Base-by-base conservation (phyloP, 139 green algal genomes). In the Pleodorina starrii region DNA sequence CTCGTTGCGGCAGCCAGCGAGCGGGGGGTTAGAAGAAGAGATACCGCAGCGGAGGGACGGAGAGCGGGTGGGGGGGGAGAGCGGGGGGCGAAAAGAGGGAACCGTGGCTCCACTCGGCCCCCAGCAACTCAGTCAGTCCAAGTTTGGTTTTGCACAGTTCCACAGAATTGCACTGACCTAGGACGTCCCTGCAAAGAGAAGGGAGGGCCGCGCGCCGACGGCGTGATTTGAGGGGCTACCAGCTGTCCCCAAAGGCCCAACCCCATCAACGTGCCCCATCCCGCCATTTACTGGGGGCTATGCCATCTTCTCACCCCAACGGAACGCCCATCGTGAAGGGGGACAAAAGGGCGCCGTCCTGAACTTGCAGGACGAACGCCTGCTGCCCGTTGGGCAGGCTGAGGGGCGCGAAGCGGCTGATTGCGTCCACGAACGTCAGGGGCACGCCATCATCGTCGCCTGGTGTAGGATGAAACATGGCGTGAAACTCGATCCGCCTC, bases 311-410 rank as follows among this genome's bases (percentile, higher is more conserved):
- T 77, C n/a, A 86, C 79, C 54, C 60, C 2, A 76, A 76, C 17
- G 59, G 60, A n/a, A 48, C 29, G n/a, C 63, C 43, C 81, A 78
- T 77, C 25, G 60, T 78, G 32, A 87, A 87, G 16, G 81, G 81
- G 2, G 81, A 78, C 42, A 87, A 27, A 7, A 86, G 59, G 4
- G n/a, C 81, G 29, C 60, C 81, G 60, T 87, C 81, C 63, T 87
- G 81, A 1, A 86, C 81, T 50, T 87, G 81, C 29, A 87, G 59
- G 29, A 78, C 81, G 43, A 78, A 87, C 27, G 81, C 81, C 60
- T 87, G 81, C 81, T 87, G 60, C 14, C 81, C 81, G 29, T 87
- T 87, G 19, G 81, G 81, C 16, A 87, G 59, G 42, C n/a, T 32
- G 14, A 87, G 6, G 0, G 81, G 81, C n/a, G 60, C 81, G 43